These are phyloP conservation scores for Castanea mollissima DNA, from an alignment of 306 rosid species.

Conservation along the genomic window DNA sequence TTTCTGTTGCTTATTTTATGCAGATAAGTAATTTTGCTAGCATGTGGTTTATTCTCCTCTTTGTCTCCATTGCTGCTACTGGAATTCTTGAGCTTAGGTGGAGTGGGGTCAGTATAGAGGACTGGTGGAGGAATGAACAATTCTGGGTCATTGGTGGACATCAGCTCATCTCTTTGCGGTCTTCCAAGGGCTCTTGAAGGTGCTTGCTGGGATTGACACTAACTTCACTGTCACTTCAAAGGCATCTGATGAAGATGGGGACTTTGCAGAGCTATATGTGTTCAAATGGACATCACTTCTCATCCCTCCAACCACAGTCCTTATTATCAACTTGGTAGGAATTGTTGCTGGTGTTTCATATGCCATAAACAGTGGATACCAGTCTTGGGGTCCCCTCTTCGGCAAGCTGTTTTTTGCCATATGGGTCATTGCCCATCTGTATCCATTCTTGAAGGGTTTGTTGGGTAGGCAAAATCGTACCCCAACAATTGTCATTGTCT, in stretches of 20 bases:
- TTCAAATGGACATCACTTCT: conserved; percentile 96
- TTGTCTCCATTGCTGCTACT: conserved; percentile 81
- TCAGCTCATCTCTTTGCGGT: conserved; percentile 97
- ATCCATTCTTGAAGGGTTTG: conserved; percentile 95
- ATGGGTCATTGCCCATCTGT: conserved; percentile 93
- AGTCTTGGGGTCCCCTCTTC: conserved; percentile 92
- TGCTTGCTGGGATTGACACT: conserved; percentile 91
- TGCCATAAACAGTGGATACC: conserved; percentile 89
- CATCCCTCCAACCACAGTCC: conserved; percentile 91
- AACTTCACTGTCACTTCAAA: conserved; percentile 93
- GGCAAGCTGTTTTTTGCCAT: conserved; percentile 84
- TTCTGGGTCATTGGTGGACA: conserved; percentile 99
- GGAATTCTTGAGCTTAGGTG: conserved; percentile 98
- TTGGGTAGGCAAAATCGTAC: conserved; percentile 86
- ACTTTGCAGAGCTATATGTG: conserved; percentile 84
- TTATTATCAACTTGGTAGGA: conserved; percentile 73
- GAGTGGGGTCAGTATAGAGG: conserved; percentile 98
- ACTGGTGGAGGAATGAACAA: conserved; percentile 99
- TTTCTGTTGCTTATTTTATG: conserved; percentile 12
- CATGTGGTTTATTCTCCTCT: conserved; percentile 97
- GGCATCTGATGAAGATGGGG: conserved; percentile 90
- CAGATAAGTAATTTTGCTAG: conserved; percentile 99
- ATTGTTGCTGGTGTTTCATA: conserved; percentile 90
- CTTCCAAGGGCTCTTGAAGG: conserved; percentile 94
- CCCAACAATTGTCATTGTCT: conserved; percentile 85